phyloP scores from a whole-genome alignment of 176 grass and related monocot genomes.

The Pontederia paniculata region DNA sequence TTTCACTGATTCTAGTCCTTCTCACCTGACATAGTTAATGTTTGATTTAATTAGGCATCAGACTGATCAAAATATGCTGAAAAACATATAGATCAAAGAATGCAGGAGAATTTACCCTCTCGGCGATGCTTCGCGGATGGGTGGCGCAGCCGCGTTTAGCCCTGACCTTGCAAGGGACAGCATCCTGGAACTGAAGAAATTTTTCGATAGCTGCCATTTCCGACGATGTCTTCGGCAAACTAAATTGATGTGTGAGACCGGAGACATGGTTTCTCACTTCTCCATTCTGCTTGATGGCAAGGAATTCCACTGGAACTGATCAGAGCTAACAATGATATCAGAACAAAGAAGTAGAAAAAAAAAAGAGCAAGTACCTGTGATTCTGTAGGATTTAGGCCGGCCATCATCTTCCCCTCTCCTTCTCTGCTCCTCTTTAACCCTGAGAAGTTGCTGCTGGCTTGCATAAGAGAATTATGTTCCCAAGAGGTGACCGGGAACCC shows the following conservation, averaged over 20 bases:
- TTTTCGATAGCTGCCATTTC: slow-evolving; percentile 75
- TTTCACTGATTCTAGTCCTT: slow-evolving; percentile 92
- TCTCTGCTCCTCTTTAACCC: slow-evolving; percentile 57
- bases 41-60: background rate
- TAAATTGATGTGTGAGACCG: slow-evolving; percentile 57
- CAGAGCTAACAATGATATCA: background rate
- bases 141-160: slow-evolving; percentile 94
- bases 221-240: slow-evolving; percentile 67
- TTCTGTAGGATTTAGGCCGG: slow-evolving; percentile 24
- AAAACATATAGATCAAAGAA: background rate
- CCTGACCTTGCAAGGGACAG: slow-evolving; percentile 94
- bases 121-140: slow-evolving; percentile 95
- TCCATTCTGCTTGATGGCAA: slow-evolving; percentile 32
- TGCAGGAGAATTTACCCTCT: slow-evolving; percentile 40
- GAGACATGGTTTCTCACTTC: slow-evolving; percentile 1
- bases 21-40: slow-evolving; percentile 44
- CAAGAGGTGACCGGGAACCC: slow-evolving; percentile 63
- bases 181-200: slow-evolving; percentile 87
- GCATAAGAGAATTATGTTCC: slow-evolving; percentile 61
- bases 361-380: slow-evolving; percentile 7
- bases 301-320: background rate
- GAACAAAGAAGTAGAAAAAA: background rate
- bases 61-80: background rate
- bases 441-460: slow-evolving; percentile 34
- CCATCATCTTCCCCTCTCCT: slow-evolving; percentile 2